phyloP scores from a whole-genome alignment of 2,329 filamentous ascomycete genomes.

The Aulographum hederae region DNA sequence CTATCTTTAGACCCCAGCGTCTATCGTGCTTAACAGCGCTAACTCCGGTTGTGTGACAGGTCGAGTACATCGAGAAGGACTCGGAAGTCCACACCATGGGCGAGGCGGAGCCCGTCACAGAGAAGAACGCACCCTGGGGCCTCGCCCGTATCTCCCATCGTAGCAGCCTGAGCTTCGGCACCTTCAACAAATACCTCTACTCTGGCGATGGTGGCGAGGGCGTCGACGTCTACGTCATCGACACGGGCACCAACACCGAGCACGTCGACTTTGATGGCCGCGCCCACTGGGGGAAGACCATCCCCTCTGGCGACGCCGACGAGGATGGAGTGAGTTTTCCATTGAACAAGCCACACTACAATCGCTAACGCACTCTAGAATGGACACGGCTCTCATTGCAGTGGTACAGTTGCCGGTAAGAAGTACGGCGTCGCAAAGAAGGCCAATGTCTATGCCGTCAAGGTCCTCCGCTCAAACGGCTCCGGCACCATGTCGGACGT shows the following conservation, averaged over 20 bases:
- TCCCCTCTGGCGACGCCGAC: conserved; percentile 69
- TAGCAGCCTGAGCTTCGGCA: conserved; percentile 67
- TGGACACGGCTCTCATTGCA: conserved; percentile 98
- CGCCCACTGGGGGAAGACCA: conserved; percentile 92
- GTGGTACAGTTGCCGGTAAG: conserved; percentile 90
- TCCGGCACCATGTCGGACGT: conserved; percentile 98
- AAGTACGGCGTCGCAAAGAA: conserved; percentile 99
- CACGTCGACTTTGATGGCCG: conserved; percentile 97
- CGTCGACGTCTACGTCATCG: conserved; percentile 90
- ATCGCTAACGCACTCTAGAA: too few relatives aligned
- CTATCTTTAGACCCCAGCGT: too few relatives aligned
- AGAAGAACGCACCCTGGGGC: conserved; percentile 97
- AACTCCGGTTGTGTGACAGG: conserved; percentile 44
- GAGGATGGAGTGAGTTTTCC: too few relatives aligned
- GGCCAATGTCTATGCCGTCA: conserved; percentile 90
- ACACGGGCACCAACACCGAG: conserved; percentile 84
- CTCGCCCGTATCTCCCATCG: conserved; percentile 96
- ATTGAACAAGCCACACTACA: too few relatives aligned
- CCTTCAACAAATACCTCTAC: conserved; percentile 97
- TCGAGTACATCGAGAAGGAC: conserved; percentile 93
- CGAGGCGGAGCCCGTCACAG: conserved; percentile 34
- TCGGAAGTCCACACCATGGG: conserved; percentile 73
- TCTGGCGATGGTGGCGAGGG: conserved; percentile 80
- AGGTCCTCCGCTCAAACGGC: conserved; percentile 93
- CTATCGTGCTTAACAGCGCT: too few relatives aligned